A percentile compares a stretch with the other conserved stretches of the same genome.
These are phyloP conservation scores for Artemisia annua DNA, from an alignment of 129 eudicot species.

Conservation along the genomic window DNA sequence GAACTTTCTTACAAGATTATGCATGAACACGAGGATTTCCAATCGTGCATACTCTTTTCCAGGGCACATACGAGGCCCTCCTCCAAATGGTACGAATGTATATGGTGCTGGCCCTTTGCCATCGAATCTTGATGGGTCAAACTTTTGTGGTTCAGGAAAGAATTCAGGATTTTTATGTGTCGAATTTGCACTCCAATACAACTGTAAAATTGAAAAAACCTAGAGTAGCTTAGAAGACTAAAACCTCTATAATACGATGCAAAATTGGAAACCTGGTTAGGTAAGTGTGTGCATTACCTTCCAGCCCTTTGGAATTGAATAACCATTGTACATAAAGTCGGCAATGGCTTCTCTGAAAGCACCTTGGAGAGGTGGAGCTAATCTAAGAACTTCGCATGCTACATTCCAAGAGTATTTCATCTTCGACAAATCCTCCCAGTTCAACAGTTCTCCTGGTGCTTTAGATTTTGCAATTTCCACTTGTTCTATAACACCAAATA, in stretches of 20 bases:
- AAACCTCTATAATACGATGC: not conserved
- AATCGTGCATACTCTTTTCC: slow-evolving; percentile 34
- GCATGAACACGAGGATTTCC: slow-evolving; percentile 14
- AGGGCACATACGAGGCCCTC: slow-evolving; percentile 44
- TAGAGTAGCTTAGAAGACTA: not conserved
- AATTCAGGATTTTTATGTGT: slow-evolving; percentile 32
- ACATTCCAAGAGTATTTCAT: slow-evolving; percentile 45
- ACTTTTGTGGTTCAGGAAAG: slow-evolving; percentile 35
- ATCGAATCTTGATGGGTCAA: slow-evolving; percentile 45
- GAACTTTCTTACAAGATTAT: slow-evolving; percentile 25
- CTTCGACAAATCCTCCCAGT: slow-evolving; percentile 34
- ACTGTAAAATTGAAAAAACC: not conserved
- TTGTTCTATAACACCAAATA: slow-evolving; percentile 32
- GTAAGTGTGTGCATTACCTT: slow-evolving; percentile 26
- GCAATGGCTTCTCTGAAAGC: slow-evolving; percentile 42
- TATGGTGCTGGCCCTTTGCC: slow-evolving; percentile 35
- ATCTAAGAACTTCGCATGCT: slow-evolving; percentile 42
- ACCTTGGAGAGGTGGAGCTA: slow-evolving; percentile 42
- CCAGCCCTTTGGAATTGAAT: slow-evolving; percentile 45
- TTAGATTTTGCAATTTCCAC: slow-evolving; percentile 37
- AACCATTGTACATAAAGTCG: slow-evolving; percentile 36
- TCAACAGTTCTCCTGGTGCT: slow-evolving; percentile 29
- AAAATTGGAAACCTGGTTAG: not conserved
- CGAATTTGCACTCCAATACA: slow-evolving; percentile 38
- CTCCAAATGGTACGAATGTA: slow-evolving; percentile 47